Conservation (phyloP, 2,329 filamentous ascomycete species). For the Ceratocystis smalleyi region DNA sequence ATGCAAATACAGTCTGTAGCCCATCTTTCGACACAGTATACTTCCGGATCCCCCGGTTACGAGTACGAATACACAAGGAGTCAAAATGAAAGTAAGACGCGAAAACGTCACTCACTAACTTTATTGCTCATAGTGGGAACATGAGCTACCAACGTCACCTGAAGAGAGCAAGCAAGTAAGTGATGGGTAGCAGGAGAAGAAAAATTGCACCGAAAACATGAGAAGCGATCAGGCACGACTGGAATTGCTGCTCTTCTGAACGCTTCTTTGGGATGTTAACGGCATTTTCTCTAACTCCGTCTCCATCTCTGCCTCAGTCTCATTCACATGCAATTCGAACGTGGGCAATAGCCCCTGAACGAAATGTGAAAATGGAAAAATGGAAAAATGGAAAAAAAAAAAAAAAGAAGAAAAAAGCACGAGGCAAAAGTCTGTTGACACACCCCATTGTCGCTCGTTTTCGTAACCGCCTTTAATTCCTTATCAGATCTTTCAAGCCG, state of each 20-base stretch:
- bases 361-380: not conserved
- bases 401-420: not conserved
- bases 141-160: not conserved
- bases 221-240: not conserved
- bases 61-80: slow-evolving; percentile 16
- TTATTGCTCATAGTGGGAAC: not conserved
- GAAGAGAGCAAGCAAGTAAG: not conserved
- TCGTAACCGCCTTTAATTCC: slow-evolving; percentile 3
- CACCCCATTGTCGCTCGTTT: not conserved
- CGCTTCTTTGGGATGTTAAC: too few relatives aligned
- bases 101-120: not conserved
- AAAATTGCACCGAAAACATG: not conserved
- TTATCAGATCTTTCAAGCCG: slow-evolving; percentile 14
- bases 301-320: too few relatives aligned
- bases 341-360: not conserved
- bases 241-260: not conserved
- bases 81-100: slow-evolving; percentile 1
- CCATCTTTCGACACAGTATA: not conserved
- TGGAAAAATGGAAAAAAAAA: not conserved
- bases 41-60: slow-evolving; percentile 13
- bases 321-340: not conserved
- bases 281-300: too few relatives aligned
- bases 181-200: not conserved
- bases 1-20: not conserved
- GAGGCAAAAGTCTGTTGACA: not conserved